A percentile compares a stretch with the other conserved stretches of the same genome.
These are phyloP conservation scores for Pelargonium australe DNA, from an alignment of 441 rosid species.

Conservation along the genomic window DNA sequence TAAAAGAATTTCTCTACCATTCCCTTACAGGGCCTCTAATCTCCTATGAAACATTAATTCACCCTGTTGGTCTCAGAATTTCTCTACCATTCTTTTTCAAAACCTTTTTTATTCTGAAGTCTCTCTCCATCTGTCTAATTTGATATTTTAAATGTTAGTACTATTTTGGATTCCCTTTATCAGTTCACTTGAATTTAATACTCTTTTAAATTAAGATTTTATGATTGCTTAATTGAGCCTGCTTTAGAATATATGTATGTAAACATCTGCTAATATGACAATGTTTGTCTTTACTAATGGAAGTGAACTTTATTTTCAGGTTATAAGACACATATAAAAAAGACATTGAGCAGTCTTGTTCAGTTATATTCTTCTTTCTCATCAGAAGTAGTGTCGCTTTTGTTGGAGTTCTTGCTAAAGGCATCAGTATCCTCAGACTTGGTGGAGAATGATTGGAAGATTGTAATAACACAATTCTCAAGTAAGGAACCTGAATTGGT, in stretches of 20 bases:
- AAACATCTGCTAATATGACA: slow-evolving; percentile 6
- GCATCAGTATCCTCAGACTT: slow-evolving; percentile 44
- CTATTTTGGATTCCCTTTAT: neutral
- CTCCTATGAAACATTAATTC: too few species aligned
- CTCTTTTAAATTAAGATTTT: neutral
- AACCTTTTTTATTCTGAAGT: too few species aligned
- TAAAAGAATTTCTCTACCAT: too few species aligned
- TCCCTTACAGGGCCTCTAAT: too few species aligned
- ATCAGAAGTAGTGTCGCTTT: slow-evolving; percentile 59
- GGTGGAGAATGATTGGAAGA: slow-evolving; percentile 57
- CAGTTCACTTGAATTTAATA: neutral
- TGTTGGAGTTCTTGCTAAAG: slow-evolving; percentile 56
- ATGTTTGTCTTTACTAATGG: slow-evolving; percentile 14
- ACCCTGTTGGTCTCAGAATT: too few species aligned
- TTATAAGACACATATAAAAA: slow-evolving; percentile 42
- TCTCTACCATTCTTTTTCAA: too few species aligned
- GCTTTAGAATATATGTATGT: slow-evolving; percentile 1
- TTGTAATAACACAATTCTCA: slow-evolving; percentile 47
- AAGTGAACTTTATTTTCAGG: slow-evolving; percentile 39
- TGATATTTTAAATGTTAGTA: slow-evolving; percentile 8
- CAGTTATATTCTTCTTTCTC: slow-evolving; percentile 63
- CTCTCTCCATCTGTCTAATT: too few species aligned
- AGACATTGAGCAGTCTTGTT: slow-evolving; percentile 48
- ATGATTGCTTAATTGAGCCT: neutral
- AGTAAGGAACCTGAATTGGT: slow-evolving; percentile 74